phyloP scores from a whole-genome alignment of 1,284 basidiomycete genomes.

The Xerocomus minutiporus region DNA sequence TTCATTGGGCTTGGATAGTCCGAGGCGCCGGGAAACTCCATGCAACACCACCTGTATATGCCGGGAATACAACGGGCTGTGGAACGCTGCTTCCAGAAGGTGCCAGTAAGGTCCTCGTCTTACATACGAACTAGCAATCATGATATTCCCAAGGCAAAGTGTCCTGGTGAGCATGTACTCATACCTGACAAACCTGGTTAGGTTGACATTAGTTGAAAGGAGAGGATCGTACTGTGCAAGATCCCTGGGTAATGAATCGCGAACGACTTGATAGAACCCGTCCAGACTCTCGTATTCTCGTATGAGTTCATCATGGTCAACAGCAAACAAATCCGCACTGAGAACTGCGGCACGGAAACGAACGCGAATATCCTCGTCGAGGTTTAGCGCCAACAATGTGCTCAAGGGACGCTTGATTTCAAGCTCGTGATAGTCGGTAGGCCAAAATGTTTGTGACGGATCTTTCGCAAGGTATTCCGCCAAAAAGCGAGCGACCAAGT shows the following conservation, averaged over 20 bases:
- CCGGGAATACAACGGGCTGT: constrained; percentile 43
- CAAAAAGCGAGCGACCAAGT: constrained; percentile 62
- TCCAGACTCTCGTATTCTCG: constrained; percentile 24
- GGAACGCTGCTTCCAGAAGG: constrained; percentile 67
- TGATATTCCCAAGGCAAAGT: constrained; percentile 77
- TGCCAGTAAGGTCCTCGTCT: constrained; percentile 89
- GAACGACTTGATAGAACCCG: constrained; percentile 43
- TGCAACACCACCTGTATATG: constrained; percentile 66
- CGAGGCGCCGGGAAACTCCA: constrained; percentile 65
- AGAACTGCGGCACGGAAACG: constrained; percentile 72
- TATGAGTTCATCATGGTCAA: constrained; percentile 25
- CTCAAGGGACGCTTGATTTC: constrained; percentile 40
- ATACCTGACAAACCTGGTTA: constrained; percentile 41
- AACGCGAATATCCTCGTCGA: constrained; percentile 81
- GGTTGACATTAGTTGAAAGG: neutral
- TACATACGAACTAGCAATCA: constrained; percentile 75
- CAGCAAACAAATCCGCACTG: constrained; percentile 56
- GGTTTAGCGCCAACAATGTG: constrained; percentile 50
- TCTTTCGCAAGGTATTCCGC: constrained; percentile 62
- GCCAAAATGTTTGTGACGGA: constrained; percentile 53
- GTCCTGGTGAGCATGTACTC: constrained; percentile 80
- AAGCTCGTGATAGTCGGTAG: constrained; percentile 28
- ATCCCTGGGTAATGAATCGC: constrained; percentile 39
- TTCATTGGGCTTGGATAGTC: constrained; percentile 56
- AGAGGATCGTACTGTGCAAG: constrained; percentile 43